Evolutionary conservation across 1,139 yeast genomes (phyloP).

Genomic region (Arxiozyma telluris): DNA sequence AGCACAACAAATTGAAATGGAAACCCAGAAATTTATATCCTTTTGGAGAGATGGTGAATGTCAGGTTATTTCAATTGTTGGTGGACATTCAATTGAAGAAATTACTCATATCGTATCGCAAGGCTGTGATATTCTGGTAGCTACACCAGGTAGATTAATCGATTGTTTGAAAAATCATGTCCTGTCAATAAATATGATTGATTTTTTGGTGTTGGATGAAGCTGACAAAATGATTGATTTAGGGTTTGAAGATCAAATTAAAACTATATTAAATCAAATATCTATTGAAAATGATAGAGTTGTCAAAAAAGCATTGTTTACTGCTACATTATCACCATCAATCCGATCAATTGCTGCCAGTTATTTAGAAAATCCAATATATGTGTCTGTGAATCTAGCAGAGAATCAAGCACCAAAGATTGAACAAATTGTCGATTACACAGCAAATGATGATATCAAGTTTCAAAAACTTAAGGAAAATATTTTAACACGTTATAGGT

Average conservation of each 20-base stretch:
- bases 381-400: slow-evolving; percentile 56
- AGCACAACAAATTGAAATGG: slow-evolving; percentile 74
- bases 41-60: slow-evolving; percentile 33
- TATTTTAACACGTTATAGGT: slow-evolving; percentile 27
- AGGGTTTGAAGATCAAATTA: slow-evolving; percentile 82
- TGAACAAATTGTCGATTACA: slow-evolving; percentile 30
- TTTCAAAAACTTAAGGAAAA: slow-evolving; percentile 15
- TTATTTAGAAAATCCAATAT: slow-evolving; percentile 55
- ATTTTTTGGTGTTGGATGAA: slow-evolving; percentile 75
- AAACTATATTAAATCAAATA: slow-evolving; percentile 39
- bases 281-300: slow-evolving; percentile 30
- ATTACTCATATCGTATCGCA: slow-evolving; percentile 50
- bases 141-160: slow-evolving; percentile 85
- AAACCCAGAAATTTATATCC: slow-evolving; percentile 46
- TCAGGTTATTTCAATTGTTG: slow-evolving; percentile 63
- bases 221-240: slow-evolving; percentile 93
- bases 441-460: slow-evolving; percentile 49
- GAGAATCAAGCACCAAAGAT: slow-evolving; percentile 43
- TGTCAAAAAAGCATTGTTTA: slow-evolving; percentile 56
- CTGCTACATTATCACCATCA: slow-evolving; percentile 81
- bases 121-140: slow-evolving; percentile 78
- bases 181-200: slow-evolving; percentile 51
- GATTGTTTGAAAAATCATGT: slow-evolving; percentile 69
- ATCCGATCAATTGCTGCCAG: slow-evolving; percentile 57
- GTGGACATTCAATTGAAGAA: slow-evolving; percentile 81